Evolutionary conservation across 1,139 yeast species (phyloP).

Genomic region (Nadsonia commutata): DNA sequence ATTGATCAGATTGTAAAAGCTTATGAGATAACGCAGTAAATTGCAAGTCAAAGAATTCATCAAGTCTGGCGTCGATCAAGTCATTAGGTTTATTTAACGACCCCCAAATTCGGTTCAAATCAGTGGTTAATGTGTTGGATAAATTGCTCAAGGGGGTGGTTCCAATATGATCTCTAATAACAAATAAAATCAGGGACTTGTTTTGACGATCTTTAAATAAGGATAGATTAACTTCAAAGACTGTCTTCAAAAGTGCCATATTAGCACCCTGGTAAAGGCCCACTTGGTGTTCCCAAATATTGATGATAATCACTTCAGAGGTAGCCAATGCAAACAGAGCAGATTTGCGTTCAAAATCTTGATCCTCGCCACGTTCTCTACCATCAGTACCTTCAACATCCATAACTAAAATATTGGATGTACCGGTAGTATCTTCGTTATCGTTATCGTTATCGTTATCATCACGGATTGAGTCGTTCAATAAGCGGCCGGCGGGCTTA

Average conservation of each 20-base stretch:
- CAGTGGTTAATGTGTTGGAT: constrained; percentile 51
- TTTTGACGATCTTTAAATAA: constrained; percentile 42
- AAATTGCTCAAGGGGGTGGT: constrained; percentile 69
- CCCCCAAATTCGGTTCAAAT: constrained; percentile 67
- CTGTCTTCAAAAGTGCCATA: constrained; percentile 89
- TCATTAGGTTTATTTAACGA: constrained; percentile 51
- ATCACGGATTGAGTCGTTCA: neutral
- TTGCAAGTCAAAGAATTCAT: constrained; percentile 72
- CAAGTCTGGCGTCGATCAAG: constrained; percentile 36
- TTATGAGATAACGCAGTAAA: constrained; percentile 81
- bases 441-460: constrained; percentile 2
- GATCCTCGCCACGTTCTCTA: constrained; percentile 94
- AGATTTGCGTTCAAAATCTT: constrained; percentile 92
- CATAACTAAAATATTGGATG: constrained; percentile 47
- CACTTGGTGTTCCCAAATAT: constrained; percentile 94
- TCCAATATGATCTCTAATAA: constrained; percentile 84
- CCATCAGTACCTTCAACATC: constrained; percentile 99
- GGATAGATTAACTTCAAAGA: constrained; percentile 84
- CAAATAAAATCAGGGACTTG: constrained; percentile 69
- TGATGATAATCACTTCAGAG: constrained; percentile 76
- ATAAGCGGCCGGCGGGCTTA: constrained; percentile 8
- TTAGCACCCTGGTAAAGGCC: constrained; percentile 97
- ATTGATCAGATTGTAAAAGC: constrained; percentile 61
- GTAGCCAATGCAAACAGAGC: constrained; percentile 91
- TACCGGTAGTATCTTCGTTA: constrained; percentile 4